These are phyloP conservation scores for Hygrocybe coccinea DNA, from an alignment of 768 basidiomycete genomes.

Conservation along the genomic window DNA sequence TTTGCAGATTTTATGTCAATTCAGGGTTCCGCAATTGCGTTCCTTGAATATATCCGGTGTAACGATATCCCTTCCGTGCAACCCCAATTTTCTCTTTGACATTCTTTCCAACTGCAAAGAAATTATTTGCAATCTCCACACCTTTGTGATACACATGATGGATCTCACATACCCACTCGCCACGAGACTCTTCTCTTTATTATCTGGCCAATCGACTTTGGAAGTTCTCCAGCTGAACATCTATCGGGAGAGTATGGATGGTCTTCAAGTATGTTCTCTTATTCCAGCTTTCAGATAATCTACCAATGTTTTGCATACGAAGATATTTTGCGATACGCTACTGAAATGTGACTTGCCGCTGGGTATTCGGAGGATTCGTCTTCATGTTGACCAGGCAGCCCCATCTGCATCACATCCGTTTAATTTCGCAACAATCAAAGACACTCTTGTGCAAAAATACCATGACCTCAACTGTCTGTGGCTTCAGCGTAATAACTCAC, in stretches of 20 bases:
- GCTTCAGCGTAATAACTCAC: background rate
- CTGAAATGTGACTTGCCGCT: too few relatives aligned
- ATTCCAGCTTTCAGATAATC: too few relatives aligned
- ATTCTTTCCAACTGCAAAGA: background rate
- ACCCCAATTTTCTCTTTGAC: background rate
- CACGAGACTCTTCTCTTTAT: background rate
- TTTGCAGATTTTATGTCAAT: too few relatives aligned
- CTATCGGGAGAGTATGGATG: too few relatives aligned
- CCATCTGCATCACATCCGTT: background rate
- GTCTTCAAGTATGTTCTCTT: background rate
- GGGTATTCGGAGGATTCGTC: too few relatives aligned
- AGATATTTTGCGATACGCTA: too few relatives aligned
- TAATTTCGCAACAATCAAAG: background rate
- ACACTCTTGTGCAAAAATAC: background rate
- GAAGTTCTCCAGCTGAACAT: background rate
- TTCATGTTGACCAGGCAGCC: background rate
- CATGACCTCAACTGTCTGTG: background rate
- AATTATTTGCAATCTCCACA: background rate
- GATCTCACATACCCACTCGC: background rate
- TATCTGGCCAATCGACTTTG: background rate
- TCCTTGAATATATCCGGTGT: too few relatives aligned
- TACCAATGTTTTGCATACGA: too few relatives aligned
- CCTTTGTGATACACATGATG: background rate
- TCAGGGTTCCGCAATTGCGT: too few relatives aligned
- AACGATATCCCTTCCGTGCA: too few relatives aligned